Conservation (phyloP, 75 land plant species). For the Pinus albicaulis region DNA sequence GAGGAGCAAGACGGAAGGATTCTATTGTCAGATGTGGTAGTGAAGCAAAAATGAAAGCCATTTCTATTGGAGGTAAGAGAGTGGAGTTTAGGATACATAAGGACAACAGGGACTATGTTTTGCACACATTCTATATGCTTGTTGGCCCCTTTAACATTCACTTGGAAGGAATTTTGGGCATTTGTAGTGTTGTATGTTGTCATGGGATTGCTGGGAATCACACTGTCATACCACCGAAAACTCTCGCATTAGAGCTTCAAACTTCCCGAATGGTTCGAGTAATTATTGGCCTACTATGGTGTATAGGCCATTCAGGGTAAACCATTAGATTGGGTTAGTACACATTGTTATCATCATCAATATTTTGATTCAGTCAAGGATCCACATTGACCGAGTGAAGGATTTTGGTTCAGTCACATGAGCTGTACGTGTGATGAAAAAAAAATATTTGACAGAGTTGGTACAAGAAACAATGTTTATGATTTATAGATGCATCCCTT, state of each 20-base stretch:
- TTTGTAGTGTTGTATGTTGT: conserved; percentile 49
- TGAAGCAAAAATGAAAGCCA: conserved; percentile 28
- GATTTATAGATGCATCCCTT: conserved; percentile 73
- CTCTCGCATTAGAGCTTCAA: conserved; percentile 80
- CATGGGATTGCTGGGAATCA: conserved; percentile 80
- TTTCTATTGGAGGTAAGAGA: conserved; percentile 25
- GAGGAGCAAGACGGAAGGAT: conserved; percentile 17
- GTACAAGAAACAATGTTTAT: conserved; percentile 54
- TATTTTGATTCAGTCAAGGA: conserved; percentile 72
- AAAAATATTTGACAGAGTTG: conserved; percentile 38
- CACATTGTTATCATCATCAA: conserved; percentile 86
- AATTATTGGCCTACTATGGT: conserved; percentile 79
- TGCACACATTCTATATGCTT: conserved; percentile 56
- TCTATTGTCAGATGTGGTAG: conserved; percentile 60
- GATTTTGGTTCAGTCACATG: conserved; percentile 85
- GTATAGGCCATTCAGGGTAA: conserved; percentile 77
- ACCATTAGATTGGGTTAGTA: conserved; percentile 83
- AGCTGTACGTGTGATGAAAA: conserved; percentile 68
- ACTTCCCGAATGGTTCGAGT: conserved; percentile 84
- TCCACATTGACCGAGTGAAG: conserved; percentile 77
- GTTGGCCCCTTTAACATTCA: conserved; percentile 70
- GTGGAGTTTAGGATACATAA: conserved; percentile 53
- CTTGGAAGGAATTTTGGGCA: conserved; percentile 54
- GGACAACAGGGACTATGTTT: conserved; percentile 38
- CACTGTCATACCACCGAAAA: conserved; percentile 72